Base-by-base conservation (phyloP, 257 asterid species). In the Solanum chilense region DNA sequence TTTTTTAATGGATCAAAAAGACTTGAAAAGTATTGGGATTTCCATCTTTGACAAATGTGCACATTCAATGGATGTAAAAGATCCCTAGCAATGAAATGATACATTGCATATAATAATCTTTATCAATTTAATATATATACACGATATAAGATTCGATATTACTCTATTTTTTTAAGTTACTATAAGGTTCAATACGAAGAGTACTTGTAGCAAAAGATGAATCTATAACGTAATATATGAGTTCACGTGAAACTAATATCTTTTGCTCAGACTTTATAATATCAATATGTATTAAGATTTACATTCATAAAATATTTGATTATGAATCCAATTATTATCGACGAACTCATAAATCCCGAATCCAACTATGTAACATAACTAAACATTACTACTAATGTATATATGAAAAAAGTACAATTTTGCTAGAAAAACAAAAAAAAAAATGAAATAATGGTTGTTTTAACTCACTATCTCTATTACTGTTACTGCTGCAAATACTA, bases 401-500 rank as follows among this genome's bases (percentile, higher is more conserved):
- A 68, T 68, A 60, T 27, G 42, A 27, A 58, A 42, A 21, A 47
- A 86, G 56, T 66, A 21, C 66, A 37, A 58, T 33, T 76, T 58
- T 5, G 12, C 21, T 76, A 20, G 37, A 73, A 81, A 14, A 18
- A 3, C 2, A 13, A 21, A n/a, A 21, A 21, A n/a, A 21, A n/a
- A 33, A 69, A 21, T 14, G 76, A 6, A 66, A 49, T 5, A 7
- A 68, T 45, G 60, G 41, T 9, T 7, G 49, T 27, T 75, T 78
- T 58, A 93, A 76, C 44, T 91, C 78, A 92, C 90, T 68, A 94
- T 96, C 91, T 95, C 98, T 75, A 92, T 56, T 87, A 96, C 83
- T 25, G 98, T 95, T 31, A 93, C 92, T 3, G 92, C 96, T 66
- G 98, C 99, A 85, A 95, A 96, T 82, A 95, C 92, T 31, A 96